phyloP scores from a whole-genome alignment of 2,329 filamentous ascomycete species.

The Pseudocercospora fuligena region DNA sequence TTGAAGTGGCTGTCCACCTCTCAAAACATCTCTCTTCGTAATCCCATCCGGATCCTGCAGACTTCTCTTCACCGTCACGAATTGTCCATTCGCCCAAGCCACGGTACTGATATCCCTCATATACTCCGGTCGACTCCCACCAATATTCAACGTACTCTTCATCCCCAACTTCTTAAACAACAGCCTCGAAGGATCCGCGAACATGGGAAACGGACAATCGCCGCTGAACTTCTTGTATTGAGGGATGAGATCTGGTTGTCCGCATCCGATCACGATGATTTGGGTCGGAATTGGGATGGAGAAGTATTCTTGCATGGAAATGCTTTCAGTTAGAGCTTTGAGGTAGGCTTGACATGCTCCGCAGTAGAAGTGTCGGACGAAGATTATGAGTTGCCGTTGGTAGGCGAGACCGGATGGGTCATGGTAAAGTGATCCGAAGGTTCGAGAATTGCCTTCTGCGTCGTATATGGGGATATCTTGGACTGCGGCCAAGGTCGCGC shows the following conservation, averaged over 20 bases:
- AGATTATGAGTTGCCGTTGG: slow-evolving; percentile 46
- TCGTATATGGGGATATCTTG: slow-evolving; percentile 60
- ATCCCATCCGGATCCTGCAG: slow-evolving; percentile 40
- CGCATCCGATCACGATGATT: slow-evolving; percentile 47
- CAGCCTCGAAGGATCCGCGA: slow-evolving; percentile 42
- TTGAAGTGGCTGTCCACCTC: slow-evolving; percentile 46
- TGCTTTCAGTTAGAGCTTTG: slow-evolving; percentile 40
- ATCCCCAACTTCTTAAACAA: slow-evolving; percentile 46
- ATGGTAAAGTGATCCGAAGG: slow-evolving; percentile 66
- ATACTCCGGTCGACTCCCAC: slow-evolving; percentile 41
- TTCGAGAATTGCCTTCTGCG: slow-evolving; percentile 61
- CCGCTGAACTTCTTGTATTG: slow-evolving; percentile 42
- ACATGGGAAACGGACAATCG: slow-evolving; percentile 45
- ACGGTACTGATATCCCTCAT: slow-evolving; percentile 42
- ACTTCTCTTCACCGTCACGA: slow-evolving; percentile 34
- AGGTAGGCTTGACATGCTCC: slow-evolving; percentile 47
- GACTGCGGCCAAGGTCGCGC: slow-evolving; percentile 39
- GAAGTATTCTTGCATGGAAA: slow-evolving; percentile 44
- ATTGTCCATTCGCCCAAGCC: slow-evolving; percentile 40
- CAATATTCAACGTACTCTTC: slow-evolving; percentile 41
- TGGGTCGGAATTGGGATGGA: slow-evolving; percentile 42
- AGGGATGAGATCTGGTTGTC: slow-evolving; percentile 42
- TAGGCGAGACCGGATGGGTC: slow-evolving; percentile 50
- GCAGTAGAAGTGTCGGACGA: slow-evolving; percentile 50
- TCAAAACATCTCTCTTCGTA: slow-evolving; percentile 37